Evolutionary conservation across 768 basidiomycete genomes (phyloP), one percentile per base, ranked within the genome.

Genomic region (Leccinum arenicola): DNA sequence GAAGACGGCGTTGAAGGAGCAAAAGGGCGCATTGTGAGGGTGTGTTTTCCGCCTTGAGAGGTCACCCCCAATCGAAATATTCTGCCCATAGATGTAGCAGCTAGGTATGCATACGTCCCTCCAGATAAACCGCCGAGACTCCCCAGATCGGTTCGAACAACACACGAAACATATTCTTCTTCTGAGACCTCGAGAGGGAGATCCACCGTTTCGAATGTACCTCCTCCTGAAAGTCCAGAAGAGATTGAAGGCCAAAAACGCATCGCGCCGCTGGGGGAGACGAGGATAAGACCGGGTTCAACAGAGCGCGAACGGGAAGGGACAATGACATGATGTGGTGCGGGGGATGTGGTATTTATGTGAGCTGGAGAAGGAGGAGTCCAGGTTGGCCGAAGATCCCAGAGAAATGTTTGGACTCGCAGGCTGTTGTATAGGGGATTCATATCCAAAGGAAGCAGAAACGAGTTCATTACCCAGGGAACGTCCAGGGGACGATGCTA

Each of bases 171-270:
- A 50, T 77, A 76, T 68, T 92, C 89, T 2, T 80, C 81, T 12
- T 79, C 79, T 4, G 69, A 63, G 4, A 76, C 62, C 29, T 74
- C 75, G 50, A 91, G 71, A 35, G 68, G 67, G 21, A 79, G 76
- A 52, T 89, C 64, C 10, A 78, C 65, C 4, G 79, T 74, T 27
- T 81, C 79, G 10, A 79, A 78, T 60, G 84, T 84, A 38, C 89
- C 83, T 9, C 89, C 91, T 12, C 91, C 91, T 3, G 91, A 89
- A 14, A 93, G 82, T 15, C 91, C 91, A 59, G 88, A 89, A 4
- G 87, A 87, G 47, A 95, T 88, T 60, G 86, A 88, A 57, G 94
- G 88, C 95, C 95, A 98, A 70, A 92, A 91, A 38, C 91, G 84
- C 56, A 93, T 75, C 62, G 85, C 78, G 4, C 95, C 95, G 0